Percentiles rank a stretch among this genome's conserved stretches.
These are phyloP conservation scores for Zarea fungicola DNA, from an alignment of 2,329 filamentous ascomycete species.

Conservation along the genomic window DNA sequence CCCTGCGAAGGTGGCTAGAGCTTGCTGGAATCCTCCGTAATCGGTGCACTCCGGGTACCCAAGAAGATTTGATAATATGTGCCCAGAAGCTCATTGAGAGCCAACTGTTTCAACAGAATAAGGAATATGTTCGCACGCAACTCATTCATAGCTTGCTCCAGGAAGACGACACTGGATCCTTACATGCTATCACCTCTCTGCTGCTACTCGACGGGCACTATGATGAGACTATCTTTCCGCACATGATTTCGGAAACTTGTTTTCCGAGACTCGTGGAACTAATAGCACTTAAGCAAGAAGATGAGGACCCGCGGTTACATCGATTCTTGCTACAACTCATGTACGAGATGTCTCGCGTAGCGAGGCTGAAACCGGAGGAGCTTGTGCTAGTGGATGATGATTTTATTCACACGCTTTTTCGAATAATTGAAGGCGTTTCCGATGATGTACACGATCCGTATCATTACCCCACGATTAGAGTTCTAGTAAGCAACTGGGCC, in stretches of 20 bases:
- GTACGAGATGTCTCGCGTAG: conserved; percentile 95
- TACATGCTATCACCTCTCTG: conserved; percentile 78
- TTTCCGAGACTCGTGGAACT: conserved; percentile 82
- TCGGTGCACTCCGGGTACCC: conserved; percentile 66
- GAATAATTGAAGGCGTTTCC: conserved; percentile 81
- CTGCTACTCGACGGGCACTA: conserved; percentile 80
- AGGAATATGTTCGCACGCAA: conserved; percentile 85
- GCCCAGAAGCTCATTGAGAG: conserved; percentile 74
- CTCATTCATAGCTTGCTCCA: conserved; percentile 87
- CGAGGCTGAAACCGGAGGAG: conserved; percentile 72
- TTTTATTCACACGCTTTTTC: conserved; percentile 79
- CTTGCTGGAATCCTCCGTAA: conserved; percentile 73
- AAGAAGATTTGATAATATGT: conserved; percentile 76
- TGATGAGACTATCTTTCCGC: conserved; percentile 72
- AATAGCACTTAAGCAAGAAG: conserved; percentile 60
- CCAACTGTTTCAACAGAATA: conserved; percentile 65
- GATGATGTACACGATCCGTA: conserved; percentile 89
- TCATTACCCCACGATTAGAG: conserved; percentile 90
- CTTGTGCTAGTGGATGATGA: conserved; percentile 70
- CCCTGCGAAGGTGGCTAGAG: conserved; percentile 76
- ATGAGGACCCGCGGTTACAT: conserved; percentile 67
- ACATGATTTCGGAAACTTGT: conserved; percentile 81
- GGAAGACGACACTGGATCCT: conserved; percentile 76
- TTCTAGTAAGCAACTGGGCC: conserved; percentile 59
- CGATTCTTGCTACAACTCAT: conserved; percentile 78